These are phyloP conservation scores for Leccinum olivaceopallidum DNA, from an alignment of 768 basidiomycete species.

Conservation along the genomic window DNA sequence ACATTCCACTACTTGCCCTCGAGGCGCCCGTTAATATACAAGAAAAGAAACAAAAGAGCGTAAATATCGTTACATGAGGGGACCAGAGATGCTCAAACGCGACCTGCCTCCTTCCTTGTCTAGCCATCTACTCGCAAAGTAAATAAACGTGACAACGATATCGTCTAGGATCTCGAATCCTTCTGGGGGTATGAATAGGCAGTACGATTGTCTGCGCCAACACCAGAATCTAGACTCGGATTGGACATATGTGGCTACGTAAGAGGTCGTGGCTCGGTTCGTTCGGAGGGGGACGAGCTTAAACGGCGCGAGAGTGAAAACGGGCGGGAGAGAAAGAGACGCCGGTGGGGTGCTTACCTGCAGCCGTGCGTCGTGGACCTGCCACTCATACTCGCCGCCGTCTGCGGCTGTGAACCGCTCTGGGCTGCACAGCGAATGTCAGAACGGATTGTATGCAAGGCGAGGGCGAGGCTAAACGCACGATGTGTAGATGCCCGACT, in stretches of 20 bases:
- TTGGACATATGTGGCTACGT: constrained; percentile 30
- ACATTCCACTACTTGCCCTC: background rate
- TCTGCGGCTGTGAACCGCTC: constrained; percentile 28
- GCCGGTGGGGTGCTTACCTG: constrained; percentile 19
- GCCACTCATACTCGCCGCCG: constrained; percentile 31
- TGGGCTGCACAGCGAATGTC: constrained; percentile 12
- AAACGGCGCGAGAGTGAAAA: background rate
- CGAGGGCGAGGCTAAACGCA: background rate
- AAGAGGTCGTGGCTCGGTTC: constrained; percentile 8
- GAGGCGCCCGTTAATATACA: background rate
- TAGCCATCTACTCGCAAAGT: constrained; percentile 33
- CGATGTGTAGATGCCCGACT: constrained; percentile 25
- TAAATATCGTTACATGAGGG: background rate
- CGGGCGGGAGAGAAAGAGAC: background rate
- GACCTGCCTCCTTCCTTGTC: constrained; percentile 23
- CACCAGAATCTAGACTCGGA: constrained; percentile 16
- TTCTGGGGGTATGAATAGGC: constrained; percentile 30
- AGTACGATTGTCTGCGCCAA: constrained; percentile 18
- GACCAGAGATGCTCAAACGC: constrained; percentile 7
- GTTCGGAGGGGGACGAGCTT: constrained; percentile 29
- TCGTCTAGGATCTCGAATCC: constrained; percentile 35
- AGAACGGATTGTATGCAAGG: background rate
- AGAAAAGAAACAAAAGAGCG: background rate
- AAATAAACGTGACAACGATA: constrained; percentile 38
- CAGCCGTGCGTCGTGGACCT: constrained; percentile 21